These are phyloP conservation scores for Candida taoyuanica DNA, from an alignment of 805 yeast genomes.

Conservation along the genomic window DNA sequence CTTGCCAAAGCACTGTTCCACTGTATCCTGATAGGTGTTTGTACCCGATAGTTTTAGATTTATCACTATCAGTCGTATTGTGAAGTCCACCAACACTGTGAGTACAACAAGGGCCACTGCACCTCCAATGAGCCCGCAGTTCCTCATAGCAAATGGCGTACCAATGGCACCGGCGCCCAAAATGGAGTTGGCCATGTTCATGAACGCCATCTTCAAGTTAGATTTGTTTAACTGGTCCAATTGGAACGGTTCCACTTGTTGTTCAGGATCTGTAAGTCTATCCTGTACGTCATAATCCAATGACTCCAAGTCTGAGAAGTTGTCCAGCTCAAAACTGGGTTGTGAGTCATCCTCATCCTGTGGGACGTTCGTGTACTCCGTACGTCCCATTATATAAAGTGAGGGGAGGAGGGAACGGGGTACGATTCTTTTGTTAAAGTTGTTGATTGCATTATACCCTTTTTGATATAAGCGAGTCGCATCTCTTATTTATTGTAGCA, in stretches of 20 bases:
- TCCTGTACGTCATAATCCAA: slow-evolving; percentile 20
- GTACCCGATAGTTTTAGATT: slow-evolving; percentile 77
- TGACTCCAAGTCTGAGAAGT: slow-evolving; percentile 23
- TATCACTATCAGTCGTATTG: slow-evolving; percentile 70
- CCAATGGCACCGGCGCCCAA: slow-evolving; percentile 96
- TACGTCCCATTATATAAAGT: slow-evolving; percentile 9
- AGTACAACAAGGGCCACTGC: slow-evolving; percentile 52
- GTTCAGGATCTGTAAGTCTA: slow-evolving; percentile 10
- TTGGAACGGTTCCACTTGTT: slow-evolving; percentile 17
- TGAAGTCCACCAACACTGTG: slow-evolving; percentile 83
- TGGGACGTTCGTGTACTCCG: slow-evolving; percentile 13
- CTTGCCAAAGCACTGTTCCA: slow-evolving; percentile 70
- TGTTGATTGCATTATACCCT: too few relatives aligned
- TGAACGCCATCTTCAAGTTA: slow-evolving; percentile 78
- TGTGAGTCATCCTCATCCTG: slow-evolving; percentile 1
- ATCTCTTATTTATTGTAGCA: too few relatives aligned
- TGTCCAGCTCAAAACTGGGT: slow-evolving; percentile 18
- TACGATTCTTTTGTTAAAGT: too few relatives aligned
- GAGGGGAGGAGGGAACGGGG: too few relatives aligned
- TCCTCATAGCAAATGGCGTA: slow-evolving; percentile 81
- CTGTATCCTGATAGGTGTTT: slow-evolving; percentile 81
- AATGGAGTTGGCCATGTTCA: slow-evolving; percentile 96
- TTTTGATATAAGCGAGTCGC: too few relatives aligned
- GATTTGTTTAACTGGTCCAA: slow-evolving; percentile 36
- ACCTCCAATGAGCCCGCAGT: slow-evolving; percentile 78